Evolutionary conservation across 441 rosid genomes (phyloP), one percentile per base, ranked within the genome.

Genomic region (Capsella rubella): DNA sequence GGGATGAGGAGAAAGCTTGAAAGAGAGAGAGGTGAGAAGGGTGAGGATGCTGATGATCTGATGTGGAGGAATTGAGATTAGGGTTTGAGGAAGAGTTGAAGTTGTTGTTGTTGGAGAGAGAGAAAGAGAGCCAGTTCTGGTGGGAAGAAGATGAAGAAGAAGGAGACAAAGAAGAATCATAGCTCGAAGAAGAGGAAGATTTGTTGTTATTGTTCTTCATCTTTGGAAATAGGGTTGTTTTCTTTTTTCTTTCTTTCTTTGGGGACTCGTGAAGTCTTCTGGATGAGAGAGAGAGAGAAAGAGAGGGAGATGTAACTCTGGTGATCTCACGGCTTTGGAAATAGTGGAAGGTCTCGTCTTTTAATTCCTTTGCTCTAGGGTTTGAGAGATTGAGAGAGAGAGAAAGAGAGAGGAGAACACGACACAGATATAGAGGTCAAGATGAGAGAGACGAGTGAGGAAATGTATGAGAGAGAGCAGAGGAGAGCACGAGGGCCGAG

Each of bases 361-460:
- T 72, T 59, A 58, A 32, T 56, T 53, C 58, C 51, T 21, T 59
- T 28, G 7, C 57, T 32, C 57, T 54, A 74, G 82, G 79, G 82
- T 37, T 74, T 74, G 50, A 67, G 61, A 72, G 69, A 79, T 56
- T 45, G 66, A 71, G 6, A 66, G 79, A 67, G 65, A 46, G 72
- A 71, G 73, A 18, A 27, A 18, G 21, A 64, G 39, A 71, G 71
- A 68, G 71, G 74, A 16, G 73, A 72, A 51, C 74, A 35, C 16
- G 90, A 82, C 91, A 83, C 87, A 89, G 69, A 84, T 89, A 89
- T 84, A 88, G 95, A 89, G 89, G 88, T 14, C 43, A 60, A 62
- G 67, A 66, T 66, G 67, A 73, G 71, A 65, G 84, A 72, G 55
- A 62, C 64, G 68, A 75, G 66, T 56, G 80, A 76, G 32, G 69